Conservation (phyloP, 2,329 filamentous ascomycete genomes). For the Trichoderma sp. region DNA sequence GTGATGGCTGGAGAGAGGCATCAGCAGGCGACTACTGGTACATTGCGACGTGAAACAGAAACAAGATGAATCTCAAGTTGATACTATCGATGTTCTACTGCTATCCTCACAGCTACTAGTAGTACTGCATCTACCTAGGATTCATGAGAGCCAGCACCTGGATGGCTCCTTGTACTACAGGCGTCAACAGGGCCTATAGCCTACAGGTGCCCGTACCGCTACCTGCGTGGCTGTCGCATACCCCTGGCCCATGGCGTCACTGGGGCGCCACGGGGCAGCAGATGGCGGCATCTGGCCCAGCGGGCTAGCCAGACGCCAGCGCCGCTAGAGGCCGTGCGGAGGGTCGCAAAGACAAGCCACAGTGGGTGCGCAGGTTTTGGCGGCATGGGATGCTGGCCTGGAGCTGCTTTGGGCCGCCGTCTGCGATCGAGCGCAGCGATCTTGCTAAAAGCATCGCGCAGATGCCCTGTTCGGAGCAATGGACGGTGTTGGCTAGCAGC, state of each 20-base stretch:
- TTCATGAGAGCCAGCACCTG: not conserved
- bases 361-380: not conserved
- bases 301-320: constrained; percentile 1
- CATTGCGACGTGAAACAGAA: not conserved
- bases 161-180: not conserved
- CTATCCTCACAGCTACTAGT: not conserved
- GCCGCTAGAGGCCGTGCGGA: constrained; percentile 9
- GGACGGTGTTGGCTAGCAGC: not conserved
- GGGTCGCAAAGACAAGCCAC: constrained; percentile 5
- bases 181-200: not conserved
- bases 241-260: constrained; percentile 33
- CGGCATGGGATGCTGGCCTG: not conserved
- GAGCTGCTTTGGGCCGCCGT: constrained; percentile 2
- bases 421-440: constrained; percentile 16
- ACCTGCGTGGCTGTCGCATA: constrained; percentile 21
- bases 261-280: constrained; percentile 23
- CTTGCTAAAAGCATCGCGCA: not conserved
- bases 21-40: not conserved
- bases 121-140: too few species aligned
- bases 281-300: constrained; percentile 21
- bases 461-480: not conserved
- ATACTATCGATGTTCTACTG: not conserved
- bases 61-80: not conserved
- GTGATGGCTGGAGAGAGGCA: not conserved
- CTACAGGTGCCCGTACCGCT: not conserved